Percentiles rank a stretch among this genome's conserved stretches.
These are phyloP conservation scores for Clonostachys rosea DNA, from an alignment of 2,329 filamentous ascomycete genomes.

Conservation along the genomic window DNA sequence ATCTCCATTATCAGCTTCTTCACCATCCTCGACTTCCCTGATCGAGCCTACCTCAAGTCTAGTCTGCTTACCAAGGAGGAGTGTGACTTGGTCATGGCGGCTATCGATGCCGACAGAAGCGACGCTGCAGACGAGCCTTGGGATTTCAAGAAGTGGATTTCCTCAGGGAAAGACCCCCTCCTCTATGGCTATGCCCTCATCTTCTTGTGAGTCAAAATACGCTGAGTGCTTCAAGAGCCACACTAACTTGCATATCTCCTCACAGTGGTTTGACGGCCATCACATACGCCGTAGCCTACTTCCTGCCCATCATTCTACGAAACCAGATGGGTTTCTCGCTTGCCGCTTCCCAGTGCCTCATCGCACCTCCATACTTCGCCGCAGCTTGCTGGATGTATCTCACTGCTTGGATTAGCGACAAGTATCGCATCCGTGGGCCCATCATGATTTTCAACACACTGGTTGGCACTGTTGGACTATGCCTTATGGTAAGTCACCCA, in stretches of 20 bases:
- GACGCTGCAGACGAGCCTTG: constrained; percentile 6
- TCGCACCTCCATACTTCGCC: constrained; percentile 15
- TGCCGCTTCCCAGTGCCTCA: constrained; percentile 10
- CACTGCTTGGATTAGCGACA: constrained; percentile 11
- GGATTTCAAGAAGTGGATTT: constrained; percentile 4
- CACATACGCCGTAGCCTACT: constrained; percentile 11
- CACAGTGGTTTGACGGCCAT: constrained; percentile 4
- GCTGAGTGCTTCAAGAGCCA: background rate
- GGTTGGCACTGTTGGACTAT: constrained; percentile 5
- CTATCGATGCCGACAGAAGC: constrained; percentile 7
- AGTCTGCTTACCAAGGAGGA: constrained; percentile 5
- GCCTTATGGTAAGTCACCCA: constrained; percentile 5
- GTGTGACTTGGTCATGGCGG: constrained; percentile 5
- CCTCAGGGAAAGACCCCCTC: constrained; percentile 4
- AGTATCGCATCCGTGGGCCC: constrained; percentile 10
- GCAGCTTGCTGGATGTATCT: constrained; percentile 10
- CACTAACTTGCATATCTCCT: background rate
- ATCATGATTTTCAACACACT: constrained; percentile 9
- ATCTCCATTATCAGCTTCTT: constrained; percentile 8
- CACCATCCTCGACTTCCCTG: constrained; percentile 14
- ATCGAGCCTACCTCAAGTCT: constrained; percentile 4
- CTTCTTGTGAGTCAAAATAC: constrained; percentile 5
- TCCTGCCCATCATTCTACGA: constrained; percentile 13
- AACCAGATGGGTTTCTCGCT: constrained; percentile 10
- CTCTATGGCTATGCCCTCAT: constrained; percentile 7